These are phyloP conservation scores for Monosporozyma servazzii DNA, from an alignment of 805 yeast genomes.

Conservation along the genomic window DNA sequence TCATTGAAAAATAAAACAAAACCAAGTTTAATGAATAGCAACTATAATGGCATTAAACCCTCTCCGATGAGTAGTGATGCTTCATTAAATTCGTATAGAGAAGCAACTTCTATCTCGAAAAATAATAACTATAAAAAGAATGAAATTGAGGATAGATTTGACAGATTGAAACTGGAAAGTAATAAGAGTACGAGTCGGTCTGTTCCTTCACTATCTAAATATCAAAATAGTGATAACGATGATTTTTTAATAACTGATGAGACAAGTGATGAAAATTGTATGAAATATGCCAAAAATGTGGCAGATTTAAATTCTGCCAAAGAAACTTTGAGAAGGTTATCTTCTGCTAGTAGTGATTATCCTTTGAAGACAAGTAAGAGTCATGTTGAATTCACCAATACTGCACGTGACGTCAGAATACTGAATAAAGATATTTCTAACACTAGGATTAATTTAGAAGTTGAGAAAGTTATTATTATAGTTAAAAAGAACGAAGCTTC, in stretches of 20 bases:
- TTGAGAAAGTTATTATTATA: conserved; percentile 63
- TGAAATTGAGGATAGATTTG: conserved; percentile 1
- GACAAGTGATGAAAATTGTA: conserved; percentile 3
- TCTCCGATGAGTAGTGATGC: neutral
- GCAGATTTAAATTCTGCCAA: conserved; percentile 13
- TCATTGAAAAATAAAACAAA: neutral
- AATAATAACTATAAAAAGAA: neutral
- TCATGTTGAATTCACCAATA: conserved; percentile 70
- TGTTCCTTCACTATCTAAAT: conserved; percentile 4
- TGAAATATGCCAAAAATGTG: neutral
- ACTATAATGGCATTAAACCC: neutral
- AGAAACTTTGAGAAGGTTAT: conserved; percentile 16
- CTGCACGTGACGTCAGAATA: conserved; percentile 74
- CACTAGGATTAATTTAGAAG: conserved; percentile 60
- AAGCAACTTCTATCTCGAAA: neutral
- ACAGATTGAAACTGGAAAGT: conserved; percentile 3
- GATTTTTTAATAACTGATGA: conserved; percentile 5
- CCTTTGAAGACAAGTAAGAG: conserved; percentile 9
- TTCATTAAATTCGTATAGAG: neutral
- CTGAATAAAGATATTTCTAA: conserved; percentile 59
- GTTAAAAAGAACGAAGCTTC: conserved; percentile 76
- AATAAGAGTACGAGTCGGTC: neutral
- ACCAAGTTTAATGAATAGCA: neutral
- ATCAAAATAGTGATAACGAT: neutral
- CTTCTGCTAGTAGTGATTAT: conserved; percentile 6